Conservation (phyloP, 768 basidiomycete genomes). For the Termitomyces titanicus region DNA sequence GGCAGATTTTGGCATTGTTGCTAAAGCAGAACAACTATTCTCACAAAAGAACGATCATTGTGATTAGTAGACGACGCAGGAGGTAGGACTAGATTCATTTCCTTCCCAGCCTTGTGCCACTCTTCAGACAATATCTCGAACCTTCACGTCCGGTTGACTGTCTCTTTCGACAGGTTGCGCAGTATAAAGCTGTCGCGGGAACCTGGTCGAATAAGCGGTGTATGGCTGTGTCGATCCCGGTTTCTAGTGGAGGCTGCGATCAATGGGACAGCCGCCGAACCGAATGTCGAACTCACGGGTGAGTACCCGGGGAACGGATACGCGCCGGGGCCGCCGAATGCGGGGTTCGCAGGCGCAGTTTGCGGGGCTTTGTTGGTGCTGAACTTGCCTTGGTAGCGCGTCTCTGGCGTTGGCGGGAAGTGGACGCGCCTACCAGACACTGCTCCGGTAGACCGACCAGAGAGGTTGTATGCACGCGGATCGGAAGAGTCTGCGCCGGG, state of each 20-base stretch:
- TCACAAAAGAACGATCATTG: background rate
- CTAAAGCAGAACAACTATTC: background rate
- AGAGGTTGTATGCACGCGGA: slow-evolving; percentile 1
- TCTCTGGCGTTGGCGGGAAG: slow-evolving; percentile 9
- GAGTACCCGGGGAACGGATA: slow-evolving; percentile 21
- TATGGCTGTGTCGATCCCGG: slow-evolving; percentile 14
- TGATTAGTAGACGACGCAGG: background rate
- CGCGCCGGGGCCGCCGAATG: slow-evolving; percentile 2
- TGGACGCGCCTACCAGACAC: slow-evolving; percentile 5
- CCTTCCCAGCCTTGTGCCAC: background rate
- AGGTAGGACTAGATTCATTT: background rate
- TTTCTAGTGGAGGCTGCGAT: slow-evolving; percentile 5
- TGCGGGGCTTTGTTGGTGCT: slow-evolving; percentile 10
- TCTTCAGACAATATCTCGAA: slow-evolving; percentile 1
- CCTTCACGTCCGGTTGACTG: slow-evolving; percentile 6
- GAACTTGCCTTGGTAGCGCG: slow-evolving; percentile 10
- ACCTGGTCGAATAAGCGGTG: slow-evolving; percentile 15
- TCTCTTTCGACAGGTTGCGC: slow-evolving; percentile 17
- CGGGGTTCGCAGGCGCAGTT: slow-evolving; percentile 18
- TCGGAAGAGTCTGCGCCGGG: slow-evolving; percentile 7
- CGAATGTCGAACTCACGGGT: slow-evolving; percentile 14
- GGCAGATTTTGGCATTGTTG: background rate
- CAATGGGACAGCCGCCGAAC: background rate
- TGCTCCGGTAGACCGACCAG: slow-evolving; percentile 2
- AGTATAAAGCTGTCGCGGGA: slow-evolving; percentile 19